Conservation (phyloP, 1,139 yeast species). For the Taphrina flavorubra region DNA sequence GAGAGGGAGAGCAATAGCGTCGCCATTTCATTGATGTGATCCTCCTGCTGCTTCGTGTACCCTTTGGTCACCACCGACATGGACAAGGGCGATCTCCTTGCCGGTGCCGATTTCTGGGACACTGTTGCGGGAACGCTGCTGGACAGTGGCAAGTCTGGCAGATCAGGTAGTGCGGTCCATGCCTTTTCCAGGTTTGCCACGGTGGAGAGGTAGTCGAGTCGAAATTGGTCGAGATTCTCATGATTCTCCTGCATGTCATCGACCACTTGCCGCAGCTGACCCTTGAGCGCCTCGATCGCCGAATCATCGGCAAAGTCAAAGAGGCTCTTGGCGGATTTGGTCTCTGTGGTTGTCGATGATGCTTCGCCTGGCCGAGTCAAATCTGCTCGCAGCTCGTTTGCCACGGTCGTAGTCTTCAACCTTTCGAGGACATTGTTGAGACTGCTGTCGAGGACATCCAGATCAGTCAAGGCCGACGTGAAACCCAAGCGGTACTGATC, state of each 20-base stretch:
- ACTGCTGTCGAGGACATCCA: conserved; percentile 24
- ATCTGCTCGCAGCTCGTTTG: neutral
- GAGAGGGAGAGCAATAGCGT: conserved; percentile 22
- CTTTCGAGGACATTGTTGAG: conserved; percentile 26
- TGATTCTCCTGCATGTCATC: conserved; percentile 34
- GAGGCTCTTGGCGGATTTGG: conserved; percentile 8
- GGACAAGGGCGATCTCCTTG: neutral
- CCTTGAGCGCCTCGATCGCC: conserved; percentile 30
- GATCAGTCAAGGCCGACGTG: conserved; percentile 4
- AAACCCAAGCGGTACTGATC: conserved; percentile 3
- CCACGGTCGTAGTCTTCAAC: conserved; percentile 12
- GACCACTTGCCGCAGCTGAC: conserved; percentile 29
- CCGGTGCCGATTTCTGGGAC: conserved; percentile 1
- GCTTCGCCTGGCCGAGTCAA: neutral
- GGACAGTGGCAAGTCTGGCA: conserved; percentile 11
- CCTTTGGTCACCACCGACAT: conserved; percentile 18
- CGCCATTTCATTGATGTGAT: conserved; percentile 30
- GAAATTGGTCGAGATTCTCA: conserved; percentile 12
- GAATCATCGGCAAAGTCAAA: conserved; percentile 34
- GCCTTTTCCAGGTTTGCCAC: conserved; percentile 17
- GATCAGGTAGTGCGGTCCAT: conserved; percentile 6
- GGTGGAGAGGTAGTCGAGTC: neutral
- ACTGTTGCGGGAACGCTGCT: neutral
- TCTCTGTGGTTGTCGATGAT: neutral
- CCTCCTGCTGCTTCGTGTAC: conserved; percentile 17